Conservation (phyloP, 192 early-diverging fungal species). For the Ramicandelaber brevisporus region DNA sequence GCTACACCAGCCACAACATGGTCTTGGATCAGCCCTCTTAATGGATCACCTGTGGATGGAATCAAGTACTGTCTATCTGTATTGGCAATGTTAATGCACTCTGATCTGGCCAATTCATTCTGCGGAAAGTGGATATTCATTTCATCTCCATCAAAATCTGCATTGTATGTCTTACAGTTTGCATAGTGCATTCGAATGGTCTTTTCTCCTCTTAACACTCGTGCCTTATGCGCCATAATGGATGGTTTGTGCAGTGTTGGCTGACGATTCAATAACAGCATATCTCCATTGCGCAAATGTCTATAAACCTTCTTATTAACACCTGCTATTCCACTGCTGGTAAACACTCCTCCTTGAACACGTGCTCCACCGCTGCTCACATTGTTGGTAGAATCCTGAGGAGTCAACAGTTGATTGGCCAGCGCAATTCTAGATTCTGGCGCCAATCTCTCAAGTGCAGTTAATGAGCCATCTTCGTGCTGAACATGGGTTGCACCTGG, state of each 20-base stretch:
- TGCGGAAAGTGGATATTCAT: conserved; percentile 99
- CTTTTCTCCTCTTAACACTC: conserved; percentile 83
- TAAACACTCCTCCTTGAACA: conserved; percentile 7
- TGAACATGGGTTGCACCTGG: conserved; percentile 88
- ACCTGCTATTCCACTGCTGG: conserved; percentile 29
- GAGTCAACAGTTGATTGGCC: conserved; percentile 78
- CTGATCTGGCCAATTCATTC: conserved; percentile 86
- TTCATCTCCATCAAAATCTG: conserved; percentile 99
- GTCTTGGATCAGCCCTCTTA: conserved; percentile 97
- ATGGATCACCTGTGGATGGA: conserved; percentile 85
- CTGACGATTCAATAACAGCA: conserved; percentile 93
- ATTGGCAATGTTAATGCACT: conserved; percentile 84
- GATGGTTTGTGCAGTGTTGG: conserved; percentile 98
- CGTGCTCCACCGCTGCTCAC: conserved; percentile 5
- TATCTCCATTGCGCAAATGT: conserved; percentile 91
- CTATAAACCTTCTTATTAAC: conserved; percentile 93
- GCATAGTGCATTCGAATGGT: conserved; percentile 99
- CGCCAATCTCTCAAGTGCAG: conserved; percentile 51
- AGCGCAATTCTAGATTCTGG: conserved; percentile 75
- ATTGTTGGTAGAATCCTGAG: conserved; percentile 26
- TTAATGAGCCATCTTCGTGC: conserved; percentile 80
- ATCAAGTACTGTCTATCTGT: conserved; percentile 92
- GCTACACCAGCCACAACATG: conserved; percentile 92
- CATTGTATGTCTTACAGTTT: conserved; percentile 76
- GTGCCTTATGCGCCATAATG: conserved; percentile 93